A percentile compares a stretch with the other conserved stretches of the same genome.
phyloP scores from a whole-genome alignment of 257 asterid genomes.

The Capsicum pubescens region DNA sequence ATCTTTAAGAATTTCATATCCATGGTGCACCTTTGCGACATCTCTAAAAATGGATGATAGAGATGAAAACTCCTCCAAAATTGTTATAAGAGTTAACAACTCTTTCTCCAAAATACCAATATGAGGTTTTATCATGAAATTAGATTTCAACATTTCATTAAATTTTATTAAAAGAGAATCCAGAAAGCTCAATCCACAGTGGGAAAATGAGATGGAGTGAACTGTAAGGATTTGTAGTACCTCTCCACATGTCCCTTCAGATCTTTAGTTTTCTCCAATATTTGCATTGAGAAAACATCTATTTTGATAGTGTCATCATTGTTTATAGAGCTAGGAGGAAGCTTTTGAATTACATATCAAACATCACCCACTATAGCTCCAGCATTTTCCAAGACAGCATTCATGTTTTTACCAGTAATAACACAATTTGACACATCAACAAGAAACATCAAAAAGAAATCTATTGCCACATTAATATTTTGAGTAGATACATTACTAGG shows the following conservation, averaged over 20 bases:
- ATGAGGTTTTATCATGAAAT: background rate
- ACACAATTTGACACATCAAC: background rate
- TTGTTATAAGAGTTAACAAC: background rate
- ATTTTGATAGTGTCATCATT: background rate
- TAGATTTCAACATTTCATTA: background rate
- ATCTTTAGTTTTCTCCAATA: background rate
- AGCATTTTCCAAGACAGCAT: background rate
- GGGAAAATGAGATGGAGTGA: background rate
- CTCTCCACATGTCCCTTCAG: background rate
- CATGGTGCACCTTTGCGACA: background rate
- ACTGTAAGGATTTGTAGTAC: background rate
- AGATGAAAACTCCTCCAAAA: background rate
- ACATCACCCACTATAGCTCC: background rate
- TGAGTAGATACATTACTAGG: background rate
- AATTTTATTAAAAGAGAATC: background rate
- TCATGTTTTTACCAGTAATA: background rate
- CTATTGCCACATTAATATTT: slow-evolving; percentile 4
- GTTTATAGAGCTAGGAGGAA: background rate
- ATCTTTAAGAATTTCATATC: background rate
- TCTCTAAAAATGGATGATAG: background rate
- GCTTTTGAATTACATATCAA: background rate
- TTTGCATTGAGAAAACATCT: background rate
- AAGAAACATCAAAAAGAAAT: background rate
- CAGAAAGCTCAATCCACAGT: background rate
- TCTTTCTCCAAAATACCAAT: background rate